Percentiles rank a stretch among this genome's conserved stretches.
phyloP scores from a whole-genome alignment of 75 land plant genomes.

The Cryptomeria japonica region DNA sequence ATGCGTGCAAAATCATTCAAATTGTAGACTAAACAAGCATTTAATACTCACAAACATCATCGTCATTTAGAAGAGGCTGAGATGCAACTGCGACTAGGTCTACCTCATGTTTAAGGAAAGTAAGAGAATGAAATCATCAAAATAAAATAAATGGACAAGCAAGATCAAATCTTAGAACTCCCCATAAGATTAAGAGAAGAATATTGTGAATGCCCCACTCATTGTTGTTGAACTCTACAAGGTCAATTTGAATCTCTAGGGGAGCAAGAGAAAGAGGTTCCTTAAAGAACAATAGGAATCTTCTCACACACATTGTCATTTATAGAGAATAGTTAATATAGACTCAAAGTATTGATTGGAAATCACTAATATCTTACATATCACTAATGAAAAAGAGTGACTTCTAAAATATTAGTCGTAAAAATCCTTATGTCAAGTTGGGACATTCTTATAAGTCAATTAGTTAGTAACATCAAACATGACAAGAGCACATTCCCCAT shows the following conservation, averaged over 20 bases:
- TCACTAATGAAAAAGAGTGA: background rate
- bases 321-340: background rate
- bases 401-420: constrained; percentile 28
- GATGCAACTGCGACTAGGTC: constrained; percentile 47
- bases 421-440: constrained; percentile 61
- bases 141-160: background rate
- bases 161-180: background rate
- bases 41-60: constrained; percentile 51
- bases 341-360: background rate
- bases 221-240: constrained; percentile 47
- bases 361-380: background rate
- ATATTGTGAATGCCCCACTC: constrained; percentile 7
- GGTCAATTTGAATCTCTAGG: constrained; percentile 75
- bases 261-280: constrained; percentile 69
- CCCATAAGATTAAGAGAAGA: background rate
- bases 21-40: background rate
- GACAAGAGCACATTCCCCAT: constrained; percentile 57
- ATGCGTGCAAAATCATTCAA: background rate
- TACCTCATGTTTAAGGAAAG: constrained; percentile 45
- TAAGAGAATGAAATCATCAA: background rate
- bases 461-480: constrained; percentile 75
- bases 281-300: constrained; percentile 84
- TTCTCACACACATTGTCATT: constrained; percentile 79
- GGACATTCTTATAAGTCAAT: constrained; percentile 54
- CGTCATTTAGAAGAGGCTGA: constrained; percentile 74